Base-by-base conservation (phyloP, 2,329 filamentous ascomycete genomes). In the Monilinia polystroma region DNA sequence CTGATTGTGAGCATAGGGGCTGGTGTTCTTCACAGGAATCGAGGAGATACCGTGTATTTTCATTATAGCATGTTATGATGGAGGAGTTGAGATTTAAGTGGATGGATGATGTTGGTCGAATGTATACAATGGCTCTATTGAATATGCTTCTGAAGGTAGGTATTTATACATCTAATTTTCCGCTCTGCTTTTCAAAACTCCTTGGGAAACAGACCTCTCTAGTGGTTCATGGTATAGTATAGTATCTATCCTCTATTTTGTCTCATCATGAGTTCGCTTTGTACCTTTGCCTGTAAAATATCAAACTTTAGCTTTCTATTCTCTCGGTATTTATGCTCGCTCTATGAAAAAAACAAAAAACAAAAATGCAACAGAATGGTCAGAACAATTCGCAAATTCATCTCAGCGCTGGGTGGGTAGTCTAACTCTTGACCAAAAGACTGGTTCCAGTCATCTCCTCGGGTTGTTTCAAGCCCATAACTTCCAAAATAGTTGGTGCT, bases 391-490 rank as follows among this genome's bases (percentile, higher is more conserved):
- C 47, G 67, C 56, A 62, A 66, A 49, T 60, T 51, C 38, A 52
- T 43, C 26, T 53, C 29, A 63, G 58, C 35, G 56, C 26, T 38
- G 56, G 55, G 66, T 63, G 68, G 69, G 64, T 67, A 66, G 72
- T 76, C 73, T 76, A 77, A 73, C 71, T 83, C 86, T 92, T 96
- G 75, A 93, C 81, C 73, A 99, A 83, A 75, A 99, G 84, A 80
- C 88, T 96, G 76, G 83, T 81, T 68, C 95, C 93, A 67, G 90
- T 91, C 95, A 99, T 99, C 79, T 94, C 93, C 75, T 91, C 87
- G 6, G 95, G 94, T 79, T 96, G 88, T 58, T 91, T 86, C 69
- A 99, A 83, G 43, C 95, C 95, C 93, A 99, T 97, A 75, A 88
- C 87, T 7, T 88, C 90, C 54, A 99, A 85, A 68, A 99, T 79